Base-by-base conservation (phyloP, 2,329 filamentous ascomycete species). In the Pseudocercospora cruenta region DNA sequence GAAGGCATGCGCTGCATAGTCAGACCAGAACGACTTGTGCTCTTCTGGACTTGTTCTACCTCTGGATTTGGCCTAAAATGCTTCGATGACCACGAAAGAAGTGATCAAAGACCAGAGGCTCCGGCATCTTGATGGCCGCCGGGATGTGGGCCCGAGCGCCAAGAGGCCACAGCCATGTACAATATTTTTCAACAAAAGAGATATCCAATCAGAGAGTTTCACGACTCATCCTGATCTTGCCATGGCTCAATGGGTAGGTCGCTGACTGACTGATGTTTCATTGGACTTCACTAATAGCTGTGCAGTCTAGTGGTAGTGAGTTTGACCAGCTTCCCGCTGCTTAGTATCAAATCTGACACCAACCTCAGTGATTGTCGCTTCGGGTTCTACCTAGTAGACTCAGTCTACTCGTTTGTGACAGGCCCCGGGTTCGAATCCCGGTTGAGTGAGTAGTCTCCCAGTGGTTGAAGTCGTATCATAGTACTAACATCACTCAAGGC, bases 341-440 rank as follows among this genome's bases (percentile, higher is more conserved):
- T 12, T 8, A 26, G 4, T 2, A 4, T 21, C 47, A 4, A 24
- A 51, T 22, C 16, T 51, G 43, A 45, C 43, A 14, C 4, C 47
- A 4, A 16, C 5, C 24, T n/a, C 39, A 58, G 57, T 70, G 68
- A 70, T 70, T 70, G 68, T 70, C 69, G 69, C 69, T 70, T 70
- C 69, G 69, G 69, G 69, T 64, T 64, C 47, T 55, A 43, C 68
- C 66, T 63, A 53, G 64, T 63, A 70, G 63, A 63, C 57, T 31
- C 36, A 36, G 47, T 64, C 63, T 70, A 63, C 68, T 66, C 62
- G 60, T 60, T 61, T 70, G 69, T 70, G 69, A 70, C 69, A 70
- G 69, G 69, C 65, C 68, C 67, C 65, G 65, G 59, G 57, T 65
- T 67, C 66, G 62, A 68, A 68, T 68, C 68, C 66, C 66, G 66